Evolutionary conservation across 2,329 filamentous ascomycete species (phyloP).

Genomic region (Dactylella cylindrospora): DNA sequence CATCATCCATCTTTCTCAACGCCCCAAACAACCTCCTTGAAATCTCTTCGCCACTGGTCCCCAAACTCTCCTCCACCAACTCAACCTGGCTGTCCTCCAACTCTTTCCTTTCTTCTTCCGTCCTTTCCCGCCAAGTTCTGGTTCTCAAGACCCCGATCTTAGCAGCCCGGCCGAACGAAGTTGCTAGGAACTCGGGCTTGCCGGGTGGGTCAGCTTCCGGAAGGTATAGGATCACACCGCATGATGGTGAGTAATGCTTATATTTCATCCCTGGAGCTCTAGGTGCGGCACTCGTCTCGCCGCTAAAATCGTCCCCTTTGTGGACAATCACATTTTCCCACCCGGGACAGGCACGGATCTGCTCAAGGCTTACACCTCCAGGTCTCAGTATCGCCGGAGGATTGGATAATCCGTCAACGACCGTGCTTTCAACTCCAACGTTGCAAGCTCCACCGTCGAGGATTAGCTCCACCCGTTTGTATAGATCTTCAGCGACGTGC

Average conservation of each 20-base stretch:
- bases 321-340: conserved; percentile 68
- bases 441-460: conserved; percentile 83
- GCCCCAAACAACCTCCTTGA: conserved; percentile 86
- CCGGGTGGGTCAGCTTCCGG: conserved; percentile 53
- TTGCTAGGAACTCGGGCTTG: conserved; percentile 49
- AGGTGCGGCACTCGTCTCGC: conserved; percentile 65
- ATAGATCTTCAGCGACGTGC: conserved; percentile 83
- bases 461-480: conserved; percentile 79
- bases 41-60: conserved; percentile 69
- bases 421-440: conserved; percentile 94
- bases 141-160: conserved; percentile 61
- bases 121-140: conserved; percentile 56
- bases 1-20: conserved; percentile 77
- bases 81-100: conserved; percentile 50
- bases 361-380: conserved; percentile 81
- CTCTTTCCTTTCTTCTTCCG: conserved; percentile 20
- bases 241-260: conserved; percentile 92
- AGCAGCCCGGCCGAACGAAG: conserved; percentile 47
- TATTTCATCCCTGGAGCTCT: conserved; percentile 98
- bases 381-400: conserved; percentile 83
- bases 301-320: conserved; percentile 19
- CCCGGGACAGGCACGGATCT: conserved; percentile 70
- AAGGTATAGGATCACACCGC: conserved; percentile 81
- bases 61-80: conserved; percentile 72
- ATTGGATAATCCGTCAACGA: conserved; percentile 81